phyloP scores from a whole-genome alignment of 2,329 filamentous ascomycete species.

The Xylaria multiplex region DNA sequence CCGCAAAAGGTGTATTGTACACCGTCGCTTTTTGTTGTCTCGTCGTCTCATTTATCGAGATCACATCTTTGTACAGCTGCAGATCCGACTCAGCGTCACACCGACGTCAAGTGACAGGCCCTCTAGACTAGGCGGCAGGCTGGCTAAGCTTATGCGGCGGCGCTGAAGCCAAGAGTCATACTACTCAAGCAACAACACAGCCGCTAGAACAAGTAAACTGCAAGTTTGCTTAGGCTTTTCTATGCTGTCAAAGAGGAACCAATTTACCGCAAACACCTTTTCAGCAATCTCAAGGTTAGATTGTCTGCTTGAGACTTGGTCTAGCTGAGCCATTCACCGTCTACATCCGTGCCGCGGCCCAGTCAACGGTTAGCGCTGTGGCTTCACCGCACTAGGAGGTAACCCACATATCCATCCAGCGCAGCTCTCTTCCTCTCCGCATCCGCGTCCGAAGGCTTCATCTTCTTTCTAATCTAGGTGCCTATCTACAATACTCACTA shows the following conservation, averaged over 20 bases:
- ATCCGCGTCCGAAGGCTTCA: conserved; percentile 20
- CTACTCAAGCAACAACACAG: conserved; percentile 2
- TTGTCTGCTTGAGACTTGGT: conserved; percentile 13
- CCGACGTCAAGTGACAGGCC: conserved; percentile 41
- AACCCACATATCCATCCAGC: conserved; percentile 25
- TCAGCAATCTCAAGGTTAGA: neutral
- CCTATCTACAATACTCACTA: conserved; percentile 7
- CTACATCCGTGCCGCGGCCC: conserved; percentile 17
- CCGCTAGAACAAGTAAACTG: conserved; percentile 3
- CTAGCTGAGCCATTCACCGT: conserved; percentile 19
- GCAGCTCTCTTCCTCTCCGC: conserved; percentile 28
- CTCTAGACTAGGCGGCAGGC: neutral
- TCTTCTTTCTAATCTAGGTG: neutral
- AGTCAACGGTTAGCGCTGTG: conserved; percentile 35
- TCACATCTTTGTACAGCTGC: conserved; percentile 38
- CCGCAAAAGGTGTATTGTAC: conserved; percentile 25
- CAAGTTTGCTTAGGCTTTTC: conserved; percentile 4
- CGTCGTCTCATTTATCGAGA: conserved; percentile 26
- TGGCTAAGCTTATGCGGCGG: conserved; percentile 18
- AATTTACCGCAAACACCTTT: conserved; percentile 7
- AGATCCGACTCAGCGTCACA: conserved; percentile 39
- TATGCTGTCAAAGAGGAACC: neutral
- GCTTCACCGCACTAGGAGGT: conserved; percentile 33
- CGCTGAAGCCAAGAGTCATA: conserved; percentile 18
- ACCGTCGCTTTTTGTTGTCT: conserved; percentile 22